Evolutionary conservation across 2,329 filamentous ascomycete genomes (phyloP), one percentile per base, ranked within the genome.

Genomic region (Ophiostoma angusticollis): DNA sequence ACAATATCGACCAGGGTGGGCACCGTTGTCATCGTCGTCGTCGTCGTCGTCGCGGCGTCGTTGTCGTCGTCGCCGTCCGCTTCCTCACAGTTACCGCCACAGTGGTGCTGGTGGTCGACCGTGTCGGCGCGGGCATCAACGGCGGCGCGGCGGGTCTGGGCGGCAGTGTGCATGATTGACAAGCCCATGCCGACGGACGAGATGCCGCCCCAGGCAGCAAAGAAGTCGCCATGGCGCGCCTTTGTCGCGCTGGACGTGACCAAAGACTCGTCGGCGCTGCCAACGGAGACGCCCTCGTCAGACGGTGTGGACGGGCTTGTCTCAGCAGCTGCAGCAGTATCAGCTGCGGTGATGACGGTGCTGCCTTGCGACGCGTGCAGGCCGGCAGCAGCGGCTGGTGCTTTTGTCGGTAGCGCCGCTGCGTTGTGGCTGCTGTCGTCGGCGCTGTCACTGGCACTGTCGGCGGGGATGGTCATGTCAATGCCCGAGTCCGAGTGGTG

Each of bases 191-290:
- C 91, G 14, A 98, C 89, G 5, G 83, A 91, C 4, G 84, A 89
- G 53, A 98, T 94, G 12, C 91, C 91, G 39, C 91, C 91, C 91
- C 91, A 98, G 1, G 87, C 87, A 4, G 81, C 77, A 62, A 96
- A 91, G 69, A 98, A 96, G 62, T 96, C 84, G 27, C 91, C 91
- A n/a, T n/a, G n/a, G n/a, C n/a, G n/a, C n/a, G 33, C 30, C 35
- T 29, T 57, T 57, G 18, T 60, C 14, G 17, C 27, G 12, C 31
- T n/a, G n/a, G n/a, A n/a, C n/a, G n/a, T n/a, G n/a, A n/a, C n/a
- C n/a, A n/a, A n/a, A n/a, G n/a, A n/a, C 55, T 59, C 51, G 43
- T 58, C 58, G 43, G 36, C 41, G 2, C 35, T 45, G 4, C 3
- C 19, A 19, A 30, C 8, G 27, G 50, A 41, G 8, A 50, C 34